Base-by-base conservation (phyloP, 2,329 filamentous ascomycete genomes). In the Monosporascus cannonballus region DNA sequence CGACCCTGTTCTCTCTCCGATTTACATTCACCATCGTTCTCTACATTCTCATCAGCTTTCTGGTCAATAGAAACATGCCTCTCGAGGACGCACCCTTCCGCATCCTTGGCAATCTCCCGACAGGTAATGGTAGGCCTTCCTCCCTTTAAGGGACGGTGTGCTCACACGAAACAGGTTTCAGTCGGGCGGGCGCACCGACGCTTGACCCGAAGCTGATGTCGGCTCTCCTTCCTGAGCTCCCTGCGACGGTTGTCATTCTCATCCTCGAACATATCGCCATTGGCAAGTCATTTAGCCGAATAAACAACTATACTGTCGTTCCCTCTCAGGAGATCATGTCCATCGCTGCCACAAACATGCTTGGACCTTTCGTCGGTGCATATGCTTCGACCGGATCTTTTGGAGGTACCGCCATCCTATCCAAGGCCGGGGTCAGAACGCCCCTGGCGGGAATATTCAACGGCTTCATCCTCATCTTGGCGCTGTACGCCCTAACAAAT, bases 201-300 rank as follows among this genome's bases (percentile, higher is more conserved):
- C 71, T 89, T 46, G 78, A 81, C 54, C 66, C 65, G 0, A 67
- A 75, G 0, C 74, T 90, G 45, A 73, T 90, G 59, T 71, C 69
- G 1, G 66, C 76, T 0, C 81, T 89, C 57, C 71, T 79, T 2
- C 75, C 75, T 25, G 75, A 91, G 54, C 71, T 91, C 6, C 88
- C 88, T 0, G 84, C 85, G 20, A 80, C 85, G 0, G 79, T 87
- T 44, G 88, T 92, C 55, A 87, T 91, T 18, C 71, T 91, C 24
- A 76, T 92, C 20, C 88, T 92, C 48, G 88, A 91, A 69, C 88
- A 92, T 64, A 90, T 91, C 59, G 86, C 88, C 41, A 91, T 92
- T 54, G 84, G 86, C 9, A 92, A 91, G 67, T 89, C 87, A 0
- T 91, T 90, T 63, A 87, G 87, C 9, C 77, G 87, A 51, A 78